These are phyloP conservation scores for Ruellia speciosa DNA, from an alignment of 305 asterid species.

Conservation along the genomic window DNA sequence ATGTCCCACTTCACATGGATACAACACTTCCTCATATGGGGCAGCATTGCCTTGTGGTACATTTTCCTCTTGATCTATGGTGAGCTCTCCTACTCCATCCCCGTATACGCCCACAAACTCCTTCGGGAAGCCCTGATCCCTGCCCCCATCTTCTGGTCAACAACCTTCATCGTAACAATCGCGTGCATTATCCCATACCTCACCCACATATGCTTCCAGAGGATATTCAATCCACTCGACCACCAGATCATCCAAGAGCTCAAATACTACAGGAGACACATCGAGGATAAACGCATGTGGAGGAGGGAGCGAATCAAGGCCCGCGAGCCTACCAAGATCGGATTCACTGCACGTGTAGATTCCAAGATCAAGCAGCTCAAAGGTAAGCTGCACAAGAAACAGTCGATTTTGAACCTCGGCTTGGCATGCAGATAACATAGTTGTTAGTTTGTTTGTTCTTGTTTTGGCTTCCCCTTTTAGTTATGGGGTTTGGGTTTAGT, in stretches of 20 bases:
- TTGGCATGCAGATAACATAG: too few species aligned
- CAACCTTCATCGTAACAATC: slow-evolving; percentile 34
- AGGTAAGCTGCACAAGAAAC: slow-evolving; percentile 45
- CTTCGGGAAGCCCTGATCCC: slow-evolving; percentile 50
- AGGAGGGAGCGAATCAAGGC: slow-evolving; percentile 55
- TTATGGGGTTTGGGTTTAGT: too few species aligned
- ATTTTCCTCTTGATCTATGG: slow-evolving; percentile 41
- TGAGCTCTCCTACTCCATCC: slow-evolving; percentile 28
- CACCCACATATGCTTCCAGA: slow-evolving; percentile 41
- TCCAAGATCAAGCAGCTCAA: slow-evolving; percentile 55
- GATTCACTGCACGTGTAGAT: slow-evolving; percentile 73
- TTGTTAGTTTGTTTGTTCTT: not conserved
- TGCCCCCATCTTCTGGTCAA: slow-evolving; percentile 48
- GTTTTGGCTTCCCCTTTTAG: not conserved
- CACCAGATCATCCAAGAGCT: slow-evolving; percentile 71
- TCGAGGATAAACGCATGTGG: slow-evolving; percentile 68
- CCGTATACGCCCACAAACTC: slow-evolving; percentile 41
- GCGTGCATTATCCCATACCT: slow-evolving; percentile 51
- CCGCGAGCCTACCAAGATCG: slow-evolving; percentile 50
- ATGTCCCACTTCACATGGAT: slow-evolving; percentile 62
- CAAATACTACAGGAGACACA: slow-evolving; percentile 49
- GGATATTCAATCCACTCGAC: slow-evolving; percentile 41
- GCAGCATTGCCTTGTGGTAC: slow-evolving; percentile 52
- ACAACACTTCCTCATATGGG: slow-evolving; percentile 62
- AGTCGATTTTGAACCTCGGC: not conserved